These are phyloP conservation scores for Comarum palustre DNA, from an alignment of 306 rosid genomes.

Conservation along the genomic window DNA sequence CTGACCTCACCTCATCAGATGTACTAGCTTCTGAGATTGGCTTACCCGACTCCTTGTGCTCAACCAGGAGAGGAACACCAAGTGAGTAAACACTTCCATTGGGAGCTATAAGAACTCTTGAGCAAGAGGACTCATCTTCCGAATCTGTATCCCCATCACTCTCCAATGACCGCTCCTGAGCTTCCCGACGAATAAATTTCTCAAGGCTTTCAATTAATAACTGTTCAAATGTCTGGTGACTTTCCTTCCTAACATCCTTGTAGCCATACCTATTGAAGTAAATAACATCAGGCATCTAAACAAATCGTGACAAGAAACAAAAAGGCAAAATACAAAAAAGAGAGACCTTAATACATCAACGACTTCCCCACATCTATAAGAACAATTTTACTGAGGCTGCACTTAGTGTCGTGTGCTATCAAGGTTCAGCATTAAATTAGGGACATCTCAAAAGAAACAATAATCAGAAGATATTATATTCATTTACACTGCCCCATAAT, in stretches of 20 bases:
- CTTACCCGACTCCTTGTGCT: slow-evolving; percentile 34
- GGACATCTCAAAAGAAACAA: background rate
- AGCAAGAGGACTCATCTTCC: slow-evolving; percentile 44
- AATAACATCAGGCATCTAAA: background rate
- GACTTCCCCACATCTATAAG: background rate
- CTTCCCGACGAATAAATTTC: slow-evolving; percentile 91
- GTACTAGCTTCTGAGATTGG: slow-evolving; percentile 58
- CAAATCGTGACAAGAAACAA: background rate
- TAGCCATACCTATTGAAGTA: slow-evolving; percentile 68
- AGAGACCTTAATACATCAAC: background rate
- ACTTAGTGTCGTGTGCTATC: background rate
- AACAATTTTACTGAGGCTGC: background rate
- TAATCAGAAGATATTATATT: background rate
- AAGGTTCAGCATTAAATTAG: background rate
- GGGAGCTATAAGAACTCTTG: slow-evolving; percentile 77
- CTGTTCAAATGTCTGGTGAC: slow-evolving; percentile 92
- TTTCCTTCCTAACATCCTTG: slow-evolving; percentile 95
- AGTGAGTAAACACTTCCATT: slow-evolving; percentile 92
- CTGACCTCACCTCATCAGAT: slow-evolving; percentile 46
- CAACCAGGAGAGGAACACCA: slow-evolving; percentile 74
- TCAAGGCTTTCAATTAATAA: slow-evolving; percentile 91
- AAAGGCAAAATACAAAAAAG: background rate
- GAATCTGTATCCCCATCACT: slow-evolving; percentile 72
- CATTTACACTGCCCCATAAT: background rate
- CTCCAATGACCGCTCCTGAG: slow-evolving; percentile 82